Evolutionary conservation across 495 filamentous ascomycete species (phyloP).

Genomic region (Evansstolkia leycettana): DNA sequence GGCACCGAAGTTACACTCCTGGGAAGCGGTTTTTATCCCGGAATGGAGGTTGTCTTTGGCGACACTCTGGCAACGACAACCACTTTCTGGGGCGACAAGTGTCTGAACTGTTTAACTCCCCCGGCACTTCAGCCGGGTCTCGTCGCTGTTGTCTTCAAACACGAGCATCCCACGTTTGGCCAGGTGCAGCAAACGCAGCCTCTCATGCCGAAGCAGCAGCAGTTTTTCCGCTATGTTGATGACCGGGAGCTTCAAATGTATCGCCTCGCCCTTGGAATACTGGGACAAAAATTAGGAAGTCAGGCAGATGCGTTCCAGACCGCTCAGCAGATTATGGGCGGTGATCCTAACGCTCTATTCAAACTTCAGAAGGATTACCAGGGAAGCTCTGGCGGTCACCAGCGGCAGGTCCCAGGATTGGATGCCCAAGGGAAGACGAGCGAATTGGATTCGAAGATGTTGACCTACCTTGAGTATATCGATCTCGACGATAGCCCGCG

Average conservation of each 20-base stretch:
- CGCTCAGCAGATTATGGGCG: slow-evolving; percentile 38
- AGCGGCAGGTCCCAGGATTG: slow-evolving; percentile 32
- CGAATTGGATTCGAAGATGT: slow-evolving; percentile 58
- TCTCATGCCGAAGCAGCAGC: slow-evolving; percentile 39
- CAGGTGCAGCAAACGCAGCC: slow-evolving; percentile 30
- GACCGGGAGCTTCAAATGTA: slow-evolving; percentile 61
- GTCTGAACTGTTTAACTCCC: slow-evolving; percentile 74
- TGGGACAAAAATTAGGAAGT: slow-evolving; percentile 34
- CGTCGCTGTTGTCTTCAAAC: slow-evolving; percentile 64
- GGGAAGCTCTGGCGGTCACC: slow-evolving; percentile 26
- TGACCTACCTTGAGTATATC: slow-evolving; percentile 64
- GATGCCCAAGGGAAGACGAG: slow-evolving; percentile 29
- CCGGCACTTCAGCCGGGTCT: slow-evolving; percentile 55
- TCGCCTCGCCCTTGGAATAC: slow-evolving; percentile 32
- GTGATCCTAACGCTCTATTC: slow-evolving; percentile 31
- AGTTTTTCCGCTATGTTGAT: slow-evolving; percentile 69
- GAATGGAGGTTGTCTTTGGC: slow-evolving; percentile 80
- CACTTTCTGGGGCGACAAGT: slow-evolving; percentile 69
- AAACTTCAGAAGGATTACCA: slow-evolving; percentile 34
- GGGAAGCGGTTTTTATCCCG: slow-evolving; percentile 66
- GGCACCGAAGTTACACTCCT: slow-evolving; percentile 78
- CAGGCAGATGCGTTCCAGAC: slow-evolving; percentile 39
- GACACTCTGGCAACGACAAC: slow-evolving; percentile 64
- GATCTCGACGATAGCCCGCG: slow-evolving; percentile 65
- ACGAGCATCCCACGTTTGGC: slow-evolving; percentile 41